These are phyloP conservation scores for Botrytis elliptica DNA, from an alignment of 2,329 filamentous ascomycete genomes.

Conservation along the genomic window DNA sequence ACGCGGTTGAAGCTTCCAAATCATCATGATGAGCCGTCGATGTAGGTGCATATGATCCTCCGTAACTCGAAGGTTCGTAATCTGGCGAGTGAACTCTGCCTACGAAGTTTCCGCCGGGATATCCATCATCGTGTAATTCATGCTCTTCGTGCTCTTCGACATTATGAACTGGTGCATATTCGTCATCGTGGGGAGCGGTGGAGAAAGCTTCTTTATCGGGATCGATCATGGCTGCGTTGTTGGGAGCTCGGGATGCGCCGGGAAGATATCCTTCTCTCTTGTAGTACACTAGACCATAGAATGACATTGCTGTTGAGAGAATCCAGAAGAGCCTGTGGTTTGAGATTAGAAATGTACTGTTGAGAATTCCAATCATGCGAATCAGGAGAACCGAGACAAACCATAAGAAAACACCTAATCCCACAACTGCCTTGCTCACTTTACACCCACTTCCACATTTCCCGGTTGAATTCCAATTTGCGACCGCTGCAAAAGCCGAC, in stretches of 20 bases:
- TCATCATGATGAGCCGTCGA: conserved; percentile 43
- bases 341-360: conserved; percentile 19
- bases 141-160: conserved; percentile 37
- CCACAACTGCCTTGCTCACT: conserved; percentile 64
- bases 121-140: conserved; percentile 28
- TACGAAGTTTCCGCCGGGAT: conserved; percentile 10
- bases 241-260: conserved; percentile 42
- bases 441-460: conserved; percentile 56
- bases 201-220: conserved; percentile 69
- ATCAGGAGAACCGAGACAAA: conserved; percentile 41
- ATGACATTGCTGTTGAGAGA: conserved; percentile 54
- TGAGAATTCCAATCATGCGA: background rate
- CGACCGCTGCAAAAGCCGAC: conserved; percentile 64
- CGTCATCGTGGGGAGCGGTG: conserved; percentile 64
- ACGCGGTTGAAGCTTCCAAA: conserved; percentile 34
- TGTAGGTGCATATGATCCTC: conserved; percentile 31
- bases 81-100: conserved; percentile 13
- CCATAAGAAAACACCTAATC: conserved; percentile 61
- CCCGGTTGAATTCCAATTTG: conserved; percentile 58
- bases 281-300: conserved; percentile 61
- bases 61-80: conserved; percentile 25
- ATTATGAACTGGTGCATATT: conserved; percentile 62
- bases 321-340: conserved; percentile 54
- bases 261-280: conserved; percentile 61
- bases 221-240: conserved; percentile 52